Evolutionary conservation across 2,329 filamentous ascomycete species (phyloP).

Genomic region (Aspergillus quadricinctus): DNA sequence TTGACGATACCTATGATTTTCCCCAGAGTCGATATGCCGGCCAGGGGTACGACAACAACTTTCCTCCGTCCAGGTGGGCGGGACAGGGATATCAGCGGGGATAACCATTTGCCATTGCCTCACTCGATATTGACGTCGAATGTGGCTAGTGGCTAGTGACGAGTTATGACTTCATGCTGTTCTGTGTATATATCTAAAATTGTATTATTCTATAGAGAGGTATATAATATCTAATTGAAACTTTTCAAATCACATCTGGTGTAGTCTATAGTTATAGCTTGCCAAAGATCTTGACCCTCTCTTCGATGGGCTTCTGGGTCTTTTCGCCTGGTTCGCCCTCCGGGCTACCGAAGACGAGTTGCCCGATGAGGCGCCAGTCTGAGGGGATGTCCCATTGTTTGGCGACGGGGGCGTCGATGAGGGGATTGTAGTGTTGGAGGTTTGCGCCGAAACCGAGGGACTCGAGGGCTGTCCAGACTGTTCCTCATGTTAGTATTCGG

Average conservation of each 20-base stretch:
- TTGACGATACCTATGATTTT: conserved; percentile 21
- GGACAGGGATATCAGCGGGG: conserved; percentile 8
- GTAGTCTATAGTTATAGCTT: conserved; percentile 14
- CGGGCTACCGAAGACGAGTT: conserved; percentile 74
- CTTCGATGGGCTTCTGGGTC: conserved; percentile 59
- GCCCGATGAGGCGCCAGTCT: conserved; percentile 72
- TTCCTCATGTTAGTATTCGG: background rate
- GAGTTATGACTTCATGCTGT: background rate
- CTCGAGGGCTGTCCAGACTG: conserved; percentile 75
- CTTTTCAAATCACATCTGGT: background rate
- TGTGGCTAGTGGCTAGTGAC: background rate
- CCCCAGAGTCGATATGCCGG: conserved; percentile 14
- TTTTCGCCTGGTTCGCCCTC: conserved; percentile 58
- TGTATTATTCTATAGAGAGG: background rate
- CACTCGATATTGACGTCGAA: too few relatives aligned
- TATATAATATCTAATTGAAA: background rate
- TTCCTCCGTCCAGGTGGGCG: conserved; percentile 14
- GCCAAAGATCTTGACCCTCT: conserved; percentile 62
- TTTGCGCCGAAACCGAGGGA: conserved; percentile 81
- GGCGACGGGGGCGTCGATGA: conserved; percentile 70
- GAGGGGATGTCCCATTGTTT: conserved; percentile 65
- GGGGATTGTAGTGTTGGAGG: conserved; percentile 89
- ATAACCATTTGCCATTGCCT: background rate
- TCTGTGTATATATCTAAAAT: background rate
- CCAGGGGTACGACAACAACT: conserved; percentile 15